Conservation (phyloP, 305 asterid species). For the Ajuga reptans region DNA sequence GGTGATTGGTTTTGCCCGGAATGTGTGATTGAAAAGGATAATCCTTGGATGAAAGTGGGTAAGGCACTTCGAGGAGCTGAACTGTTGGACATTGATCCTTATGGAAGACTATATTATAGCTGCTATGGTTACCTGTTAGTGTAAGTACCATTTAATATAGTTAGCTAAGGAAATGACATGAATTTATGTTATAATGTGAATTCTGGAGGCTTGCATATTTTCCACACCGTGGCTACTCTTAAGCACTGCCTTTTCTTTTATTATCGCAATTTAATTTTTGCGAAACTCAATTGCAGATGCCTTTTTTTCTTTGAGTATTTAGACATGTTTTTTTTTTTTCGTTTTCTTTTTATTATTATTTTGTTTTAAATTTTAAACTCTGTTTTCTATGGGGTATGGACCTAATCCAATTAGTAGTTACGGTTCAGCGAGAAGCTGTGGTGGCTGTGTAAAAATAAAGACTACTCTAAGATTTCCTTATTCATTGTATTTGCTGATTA, state of each 20-base stretch:
- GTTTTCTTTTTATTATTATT: no score
- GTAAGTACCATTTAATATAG: constrained; percentile 48
- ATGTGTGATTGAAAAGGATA: constrained; percentile 62
- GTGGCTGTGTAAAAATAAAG: not conserved
- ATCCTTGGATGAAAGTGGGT: constrained; percentile 50
- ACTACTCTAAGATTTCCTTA: not conserved
- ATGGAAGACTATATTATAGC: constrained; percentile 61
- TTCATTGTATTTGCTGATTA: not conserved
- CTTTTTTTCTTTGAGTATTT: not conserved
- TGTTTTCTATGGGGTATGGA: not conserved
- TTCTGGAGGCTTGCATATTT: not conserved
- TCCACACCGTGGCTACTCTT: not conserved
- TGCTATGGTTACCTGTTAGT: constrained; percentile 83
- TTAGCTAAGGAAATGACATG: constrained; percentile 21
- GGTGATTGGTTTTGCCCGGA: constrained; percentile 99
- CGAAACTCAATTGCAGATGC: not conserved
- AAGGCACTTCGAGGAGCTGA: constrained; percentile 70
- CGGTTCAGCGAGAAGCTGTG: not conserved
- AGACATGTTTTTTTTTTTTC: not conserved
- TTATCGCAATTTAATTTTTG: not conserved
- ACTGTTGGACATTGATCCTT: constrained; percentile 67
- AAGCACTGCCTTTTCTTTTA: not conserved
- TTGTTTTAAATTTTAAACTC: not conserved
- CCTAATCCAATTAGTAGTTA: not conserved
- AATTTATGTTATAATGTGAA: constrained; percentile 13